Evolutionary conservation across 176 grass and related monocot species (phyloP), one percentile per base, ranked within the genome.

Genomic region (Stipa capillata): DNA sequence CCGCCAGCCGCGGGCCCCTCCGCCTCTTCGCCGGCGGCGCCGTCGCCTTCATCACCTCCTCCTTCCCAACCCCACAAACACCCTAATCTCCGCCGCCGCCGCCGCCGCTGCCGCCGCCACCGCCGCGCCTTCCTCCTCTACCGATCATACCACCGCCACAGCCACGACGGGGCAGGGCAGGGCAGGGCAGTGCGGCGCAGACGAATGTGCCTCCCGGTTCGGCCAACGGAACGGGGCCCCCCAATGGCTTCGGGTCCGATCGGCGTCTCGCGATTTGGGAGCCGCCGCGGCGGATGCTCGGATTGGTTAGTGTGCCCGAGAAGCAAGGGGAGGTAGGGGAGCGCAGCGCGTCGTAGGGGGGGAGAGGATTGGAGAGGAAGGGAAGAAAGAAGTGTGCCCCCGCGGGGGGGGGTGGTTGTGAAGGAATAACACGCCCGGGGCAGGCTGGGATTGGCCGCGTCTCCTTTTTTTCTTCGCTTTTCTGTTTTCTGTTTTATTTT

Each of bases 1-100:
- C 95, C 73, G 87, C 95, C 69, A 86, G 74, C 79, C 86, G 88
- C 33, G 90, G 87, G 62, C 92, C 85, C 72, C 87, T 92, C 87
- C 92, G 89, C 85, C 92, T 82, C 90, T 94, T 94, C 85, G 87
- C 87, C 95, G 83, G 90, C 77, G 80, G 80, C 74, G 85, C 81
- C 74, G 93, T 82, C 85, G 85, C 90, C 87, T 96, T 96, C 93
- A 96, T 95, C 64, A 70, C 78, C 82, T 85, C 47, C 54, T 85
- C 58, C 81, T 32, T 59, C 73, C n/a, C n/a, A n/a, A n/a, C n/a
- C n/a, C 49, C 48, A 56, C 57, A 47, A 47, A 49, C 28, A 66
- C 24, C 66, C 67, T 70, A 45, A 72, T 76, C 62, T 33, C 67
- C 24, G 11, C 69, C 58, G 14, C 73, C 74, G 40, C 64, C 64